Percentiles rank a stretch among this genome's conserved stretches.
Conservation (phyloP, 768 basidiomycete genomes). For the Mycena rebaudengoi region DNA sequence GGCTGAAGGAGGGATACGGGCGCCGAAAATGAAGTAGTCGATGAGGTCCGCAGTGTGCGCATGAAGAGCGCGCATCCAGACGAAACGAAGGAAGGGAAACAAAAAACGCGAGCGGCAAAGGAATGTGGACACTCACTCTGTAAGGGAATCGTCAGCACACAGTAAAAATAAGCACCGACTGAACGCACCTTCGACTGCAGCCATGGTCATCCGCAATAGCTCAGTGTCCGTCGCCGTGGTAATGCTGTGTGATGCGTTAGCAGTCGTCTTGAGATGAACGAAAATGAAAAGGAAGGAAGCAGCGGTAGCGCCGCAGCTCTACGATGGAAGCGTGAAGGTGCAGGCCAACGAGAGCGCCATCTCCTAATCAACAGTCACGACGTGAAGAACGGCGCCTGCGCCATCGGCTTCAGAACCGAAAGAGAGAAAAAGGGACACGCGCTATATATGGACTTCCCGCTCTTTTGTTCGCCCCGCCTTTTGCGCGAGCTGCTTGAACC, state of each 20-base stretch:
- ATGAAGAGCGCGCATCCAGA: background rate
- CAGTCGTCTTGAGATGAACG: slow-evolving; percentile 13
- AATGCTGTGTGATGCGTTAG: slow-evolving; percentile 60
- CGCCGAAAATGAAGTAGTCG: no score
- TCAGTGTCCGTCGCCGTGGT: slow-evolving; percentile 93
- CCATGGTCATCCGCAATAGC: slow-evolving; percentile 91
- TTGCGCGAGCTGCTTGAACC: slow-evolving; percentile 83
- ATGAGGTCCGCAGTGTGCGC: slow-evolving; percentile 16
- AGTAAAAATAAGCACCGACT: background rate
- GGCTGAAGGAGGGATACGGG: slow-evolving; percentile 35
- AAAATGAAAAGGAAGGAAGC: background rate
- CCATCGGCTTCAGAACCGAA: no score
- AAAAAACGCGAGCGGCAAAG: slow-evolving; percentile 35
- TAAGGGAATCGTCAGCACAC: slow-evolving; percentile 19
- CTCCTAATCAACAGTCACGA: no score
- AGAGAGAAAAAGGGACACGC: no score
- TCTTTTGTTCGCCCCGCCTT: slow-evolving; percentile 87
- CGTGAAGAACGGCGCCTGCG: no score
- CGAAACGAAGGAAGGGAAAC: slow-evolving; percentile 28
- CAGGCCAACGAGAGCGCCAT: no score
- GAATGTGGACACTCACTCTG: slow-evolving; percentile 70
- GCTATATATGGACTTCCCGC: slow-evolving; percentile 95
- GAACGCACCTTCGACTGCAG: slow-evolving; percentile 88
- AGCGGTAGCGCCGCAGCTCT: no score
- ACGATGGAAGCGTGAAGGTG: no score